phyloP scores from a whole-genome alignment of 2,329 filamentous ascomycete genomes.

The Fusarium sp. region DNA sequence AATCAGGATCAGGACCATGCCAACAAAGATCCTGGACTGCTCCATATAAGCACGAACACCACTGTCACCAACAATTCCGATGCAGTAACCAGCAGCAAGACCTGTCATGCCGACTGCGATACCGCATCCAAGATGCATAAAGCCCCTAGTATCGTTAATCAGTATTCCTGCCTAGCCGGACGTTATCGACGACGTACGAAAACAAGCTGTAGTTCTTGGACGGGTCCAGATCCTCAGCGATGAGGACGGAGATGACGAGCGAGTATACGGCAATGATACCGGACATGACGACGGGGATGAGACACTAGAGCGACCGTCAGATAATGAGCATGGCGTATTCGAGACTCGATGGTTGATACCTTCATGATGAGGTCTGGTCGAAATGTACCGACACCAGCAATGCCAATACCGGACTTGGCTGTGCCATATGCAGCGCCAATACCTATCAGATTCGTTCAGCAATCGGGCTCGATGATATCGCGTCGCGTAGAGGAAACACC shows the following conservation, averaged over 20 bases:
- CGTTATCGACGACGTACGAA: constrained; percentile 65
- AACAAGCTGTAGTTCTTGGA: constrained; percentile 84
- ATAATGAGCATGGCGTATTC: neutral
- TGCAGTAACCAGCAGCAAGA: constrained; percentile 94
- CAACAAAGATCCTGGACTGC: constrained; percentile 95
- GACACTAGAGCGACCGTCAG: constrained; percentile 66
- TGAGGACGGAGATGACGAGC: constrained; percentile 95
- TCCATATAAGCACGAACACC: constrained; percentile 96
- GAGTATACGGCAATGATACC: constrained; percentile 99
- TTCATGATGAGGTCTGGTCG: constrained; percentile 93
- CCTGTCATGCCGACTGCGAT: constrained; percentile 93
- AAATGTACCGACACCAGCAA: constrained; percentile 86
- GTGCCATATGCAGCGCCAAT: constrained; percentile 87
- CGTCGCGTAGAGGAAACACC: constrained; percentile 47
- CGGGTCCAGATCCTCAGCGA: constrained; percentile 87
- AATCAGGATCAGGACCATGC: constrained; percentile 98
- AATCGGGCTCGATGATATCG: constrained; percentile 35
- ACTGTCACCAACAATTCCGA: constrained; percentile 94
- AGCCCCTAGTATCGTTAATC: constrained; percentile 68
- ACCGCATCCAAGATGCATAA: constrained; percentile 93
- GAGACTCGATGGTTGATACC: constrained; percentile 58
- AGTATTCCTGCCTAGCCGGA: constrained; percentile 20
- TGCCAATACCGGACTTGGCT: constrained; percentile 89
- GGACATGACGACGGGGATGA: constrained; percentile 96
- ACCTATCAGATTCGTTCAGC: constrained; percentile 54